Percentiles rank a stretch among this genome's conserved stretches.
Evolutionary conservation across 1,139 yeast species (phyloP).

Genomic region (Ashbya aceris): DNA sequence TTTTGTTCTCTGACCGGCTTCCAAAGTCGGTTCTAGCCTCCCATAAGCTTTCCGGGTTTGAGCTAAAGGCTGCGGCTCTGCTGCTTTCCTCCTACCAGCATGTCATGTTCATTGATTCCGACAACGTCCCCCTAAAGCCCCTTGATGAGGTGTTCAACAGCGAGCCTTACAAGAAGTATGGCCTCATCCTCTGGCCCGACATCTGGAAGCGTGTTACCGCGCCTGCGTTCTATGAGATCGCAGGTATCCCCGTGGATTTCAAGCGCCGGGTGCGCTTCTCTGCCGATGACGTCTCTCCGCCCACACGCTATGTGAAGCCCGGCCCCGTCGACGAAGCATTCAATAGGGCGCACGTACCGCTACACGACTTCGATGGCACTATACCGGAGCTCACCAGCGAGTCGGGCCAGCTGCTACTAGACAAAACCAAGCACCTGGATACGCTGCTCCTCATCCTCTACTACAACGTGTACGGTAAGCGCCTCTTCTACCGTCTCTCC

Average conservation of each 20-base stretch:
- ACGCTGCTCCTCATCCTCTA: slow-evolving; percentile 46
- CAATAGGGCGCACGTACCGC: slow-evolving; percentile 22
- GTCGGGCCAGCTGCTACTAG: slow-evolving; percentile 48
- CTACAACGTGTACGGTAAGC: slow-evolving; percentile 48
- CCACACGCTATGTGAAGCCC: slow-evolving; percentile 14
- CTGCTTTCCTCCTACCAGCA: slow-evolving; percentile 50
- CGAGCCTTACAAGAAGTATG: slow-evolving; percentile 28
- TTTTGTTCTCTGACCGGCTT: slow-evolving; percentile 34
- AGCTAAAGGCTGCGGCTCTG: slow-evolving; percentile 54
- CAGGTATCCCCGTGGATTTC: slow-evolving; percentile 34
- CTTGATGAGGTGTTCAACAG: slow-evolving; percentile 43
- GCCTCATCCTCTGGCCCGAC: slow-evolving; percentile 59
- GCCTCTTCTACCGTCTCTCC: slow-evolving; percentile 43
- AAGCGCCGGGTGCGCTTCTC: slow-evolving; percentile 19
- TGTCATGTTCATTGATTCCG: slow-evolving; percentile 57
- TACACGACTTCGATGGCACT: slow-evolving; percentile 48
- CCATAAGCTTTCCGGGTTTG: slow-evolving; percentile 42
- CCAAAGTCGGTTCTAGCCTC: slow-evolving; percentile 30
- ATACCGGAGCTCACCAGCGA: slow-evolving; percentile 55
- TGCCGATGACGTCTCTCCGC: slow-evolving; percentile 22
- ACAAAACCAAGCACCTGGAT: slow-evolving; percentile 41
- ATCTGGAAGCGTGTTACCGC: slow-evolving; percentile 58
- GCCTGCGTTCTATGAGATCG: slow-evolving; percentile 50
- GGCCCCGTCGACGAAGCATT: neutral
- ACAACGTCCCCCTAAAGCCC: slow-evolving; percentile 49